Conservation (phyloP, 2,329 filamentous ascomycete genomes). For the Fusarium sp. region DNA sequence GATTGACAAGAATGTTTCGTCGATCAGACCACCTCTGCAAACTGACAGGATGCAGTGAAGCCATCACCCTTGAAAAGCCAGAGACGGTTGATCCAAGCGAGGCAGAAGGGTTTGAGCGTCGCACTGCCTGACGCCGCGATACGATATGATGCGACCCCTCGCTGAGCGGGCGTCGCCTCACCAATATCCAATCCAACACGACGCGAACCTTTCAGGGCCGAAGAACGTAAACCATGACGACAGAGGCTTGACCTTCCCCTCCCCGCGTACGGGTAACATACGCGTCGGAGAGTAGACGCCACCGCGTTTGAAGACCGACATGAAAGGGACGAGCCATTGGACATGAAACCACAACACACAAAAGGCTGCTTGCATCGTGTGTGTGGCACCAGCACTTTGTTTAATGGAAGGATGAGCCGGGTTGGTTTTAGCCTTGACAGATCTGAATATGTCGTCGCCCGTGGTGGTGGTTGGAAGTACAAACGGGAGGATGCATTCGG, state of each 20-base stretch:
- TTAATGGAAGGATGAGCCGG: background rate
- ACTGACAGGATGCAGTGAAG: constrained; percentile 7
- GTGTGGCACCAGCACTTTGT: background rate
- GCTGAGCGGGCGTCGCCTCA: background rate
- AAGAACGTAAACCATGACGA: constrained; percentile 6
- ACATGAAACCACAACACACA: background rate
- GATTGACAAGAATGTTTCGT: background rate
- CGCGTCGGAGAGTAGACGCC: constrained; percentile 5
- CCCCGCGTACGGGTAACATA: background rate
- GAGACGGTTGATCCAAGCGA: constrained; percentile 31
- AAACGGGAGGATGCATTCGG: background rate
- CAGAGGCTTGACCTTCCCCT: background rate
- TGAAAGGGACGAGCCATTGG: background rate
- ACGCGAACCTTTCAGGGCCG: background rate
- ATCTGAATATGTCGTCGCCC: background rate
- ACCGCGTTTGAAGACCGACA: constrained; percentile 7
- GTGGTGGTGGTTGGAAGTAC: background rate
- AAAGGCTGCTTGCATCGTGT: background rate
- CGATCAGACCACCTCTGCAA: background rate
- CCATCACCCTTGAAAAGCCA: constrained; percentile 6
- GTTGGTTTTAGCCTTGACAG: background rate
- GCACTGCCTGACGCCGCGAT: constrained; percentile 11
- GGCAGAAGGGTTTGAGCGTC: constrained; percentile 4
- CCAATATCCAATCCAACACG: constrained; percentile 2
- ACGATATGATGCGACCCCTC: constrained; percentile 2